Conservation (phyloP, 345 rosid genomes). For the Linum tenue region DNA sequence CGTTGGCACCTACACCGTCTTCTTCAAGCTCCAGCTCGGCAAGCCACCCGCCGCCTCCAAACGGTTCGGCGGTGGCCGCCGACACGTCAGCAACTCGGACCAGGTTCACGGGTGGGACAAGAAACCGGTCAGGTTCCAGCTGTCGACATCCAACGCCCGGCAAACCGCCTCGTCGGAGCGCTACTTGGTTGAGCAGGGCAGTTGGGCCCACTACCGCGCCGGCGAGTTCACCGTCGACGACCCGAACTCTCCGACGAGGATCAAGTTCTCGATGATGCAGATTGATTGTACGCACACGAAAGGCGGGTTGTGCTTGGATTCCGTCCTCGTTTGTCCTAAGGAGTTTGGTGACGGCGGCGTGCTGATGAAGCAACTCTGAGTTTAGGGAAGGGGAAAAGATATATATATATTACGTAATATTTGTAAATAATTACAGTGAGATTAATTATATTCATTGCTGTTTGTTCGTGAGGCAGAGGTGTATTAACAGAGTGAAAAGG, state of each 20-base stretch:
- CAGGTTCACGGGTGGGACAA: slow-evolving; percentile 9
- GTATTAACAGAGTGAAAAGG: too few relatives aligned
- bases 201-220: neutral
- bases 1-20: slow-evolving; percentile 2
- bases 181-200: neutral
- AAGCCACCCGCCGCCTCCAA: slow-evolving; percentile 9
- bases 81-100: neutral
- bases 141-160: slow-evolving; percentile 5
- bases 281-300: slow-evolving; percentile 10
- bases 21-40: slow-evolving; percentile 10
- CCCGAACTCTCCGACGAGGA: neutral
- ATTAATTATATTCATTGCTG: too few relatives aligned
- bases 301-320: slow-evolving; percentile 4
- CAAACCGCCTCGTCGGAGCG: slow-evolving; percentile 1
- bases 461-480: too few relatives aligned
- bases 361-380: neutral
- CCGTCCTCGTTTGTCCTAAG: neutral
- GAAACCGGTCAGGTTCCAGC: slow-evolving; percentile 9
- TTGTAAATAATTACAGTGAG: too few relatives aligned
- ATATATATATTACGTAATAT: too few relatives aligned
- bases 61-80: neutral
- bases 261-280: slow-evolving; percentile 12
- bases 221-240: neutral
- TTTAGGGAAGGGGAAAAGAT: too few relatives aligned
- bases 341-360: slow-evolving; percentile 1